Conservation (phyloP, 371 early-diverging fungal species). For the Sporodiniella umbellata region DNA sequence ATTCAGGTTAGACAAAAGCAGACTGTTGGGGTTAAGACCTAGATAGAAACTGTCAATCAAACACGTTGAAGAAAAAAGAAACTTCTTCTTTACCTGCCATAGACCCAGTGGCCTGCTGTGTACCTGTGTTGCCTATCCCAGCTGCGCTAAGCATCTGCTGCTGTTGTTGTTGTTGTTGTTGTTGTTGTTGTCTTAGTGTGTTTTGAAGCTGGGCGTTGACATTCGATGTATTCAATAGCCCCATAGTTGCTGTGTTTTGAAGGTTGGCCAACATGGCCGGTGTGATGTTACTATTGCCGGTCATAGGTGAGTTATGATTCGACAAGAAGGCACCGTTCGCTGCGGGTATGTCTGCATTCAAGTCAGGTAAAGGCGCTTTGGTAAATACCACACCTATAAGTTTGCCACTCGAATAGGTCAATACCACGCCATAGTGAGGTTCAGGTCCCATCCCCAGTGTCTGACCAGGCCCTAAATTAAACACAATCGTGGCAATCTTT, state of each 20-base stretch:
- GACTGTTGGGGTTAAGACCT: conserved; percentile 39
- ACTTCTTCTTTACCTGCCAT: no score
- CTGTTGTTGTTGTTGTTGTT: conserved; percentile 23
- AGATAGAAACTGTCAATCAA: no score
- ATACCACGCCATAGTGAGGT: conserved; percentile 42
- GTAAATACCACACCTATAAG: conserved; percentile 55
- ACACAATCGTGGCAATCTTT: conserved; percentile 44
- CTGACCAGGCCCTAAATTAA: conserved; percentile 28
- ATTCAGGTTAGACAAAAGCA: conserved; percentile 42
- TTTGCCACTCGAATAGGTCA: conserved; percentile 42
- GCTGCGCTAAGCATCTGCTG: conserved; percentile 27
- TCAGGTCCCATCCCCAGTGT: conserved; percentile 14
- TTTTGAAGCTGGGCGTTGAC: background rate
- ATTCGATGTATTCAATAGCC: conserved; percentile 10
- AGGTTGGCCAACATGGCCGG: conserved; percentile 18
- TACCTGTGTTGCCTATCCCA: conserved; percentile 12
- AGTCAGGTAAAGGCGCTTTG: conserved; percentile 46
- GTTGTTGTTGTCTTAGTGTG: conserved; percentile 21
- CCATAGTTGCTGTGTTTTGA: conserved; percentile 22
- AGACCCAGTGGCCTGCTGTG: conserved; percentile 14
- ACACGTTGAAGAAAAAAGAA: no score
- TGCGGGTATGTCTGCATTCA: conserved; percentile 18
- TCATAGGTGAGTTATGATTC: conserved; percentile 4
- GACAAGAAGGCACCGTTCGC: conserved; percentile 8
- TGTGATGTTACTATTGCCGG: conserved; percentile 18